Evolutionary conservation across 306 rosid genomes (phyloP).

Genomic region (Cucurbita argyrosperma): DNA sequence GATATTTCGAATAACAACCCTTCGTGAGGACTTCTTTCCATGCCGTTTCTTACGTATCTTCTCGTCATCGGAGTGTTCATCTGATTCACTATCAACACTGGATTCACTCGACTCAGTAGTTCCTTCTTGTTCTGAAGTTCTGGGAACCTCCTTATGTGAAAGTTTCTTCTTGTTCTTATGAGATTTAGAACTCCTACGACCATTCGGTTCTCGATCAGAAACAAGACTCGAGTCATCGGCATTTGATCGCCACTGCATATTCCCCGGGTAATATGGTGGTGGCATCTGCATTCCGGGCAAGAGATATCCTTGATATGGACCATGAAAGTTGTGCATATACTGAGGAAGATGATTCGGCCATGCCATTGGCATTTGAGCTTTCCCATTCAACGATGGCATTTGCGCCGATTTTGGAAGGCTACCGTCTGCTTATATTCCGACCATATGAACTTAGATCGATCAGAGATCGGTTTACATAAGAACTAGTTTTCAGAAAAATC

Average conservation of each 20-base stretch:
- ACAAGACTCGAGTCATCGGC: slow-evolving; percentile 36
- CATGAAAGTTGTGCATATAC: slow-evolving; percentile 77
- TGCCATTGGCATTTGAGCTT: slow-evolving; percentile 44
- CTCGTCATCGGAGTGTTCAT: slow-evolving; percentile 24
- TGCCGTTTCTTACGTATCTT: slow-evolving; percentile 33
- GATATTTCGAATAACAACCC: slow-evolving; percentile 89
- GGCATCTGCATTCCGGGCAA: slow-evolving; percentile 84
- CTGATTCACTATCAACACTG: slow-evolving; percentile 55
- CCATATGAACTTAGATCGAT: not conserved
- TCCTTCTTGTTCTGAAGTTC: slow-evolving; percentile 45
- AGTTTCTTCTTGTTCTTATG: slow-evolving; percentile 54
- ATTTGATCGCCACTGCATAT: slow-evolving; percentile 77
- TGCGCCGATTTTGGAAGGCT: slow-evolving; percentile 31
- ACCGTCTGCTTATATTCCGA: slow-evolving; percentile 33
- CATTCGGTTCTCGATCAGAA: slow-evolving; percentile 35
- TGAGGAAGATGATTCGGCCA: slow-evolving; percentile 73
- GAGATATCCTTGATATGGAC: slow-evolving; percentile 70
- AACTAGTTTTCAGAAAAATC: not conserved
- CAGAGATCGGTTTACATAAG: not conserved
- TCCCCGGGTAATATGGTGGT: slow-evolving; percentile 64
- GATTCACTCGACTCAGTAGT: slow-evolving; percentile 39
- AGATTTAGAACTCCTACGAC: slow-evolving; percentile 30
- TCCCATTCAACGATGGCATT: slow-evolving; percentile 41
- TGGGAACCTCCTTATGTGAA: slow-evolving; percentile 24
- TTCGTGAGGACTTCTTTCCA: slow-evolving; percentile 67